Base-by-base conservation (phyloP, 352 stramenopile species). In the Pythium aristosporum region DNA sequence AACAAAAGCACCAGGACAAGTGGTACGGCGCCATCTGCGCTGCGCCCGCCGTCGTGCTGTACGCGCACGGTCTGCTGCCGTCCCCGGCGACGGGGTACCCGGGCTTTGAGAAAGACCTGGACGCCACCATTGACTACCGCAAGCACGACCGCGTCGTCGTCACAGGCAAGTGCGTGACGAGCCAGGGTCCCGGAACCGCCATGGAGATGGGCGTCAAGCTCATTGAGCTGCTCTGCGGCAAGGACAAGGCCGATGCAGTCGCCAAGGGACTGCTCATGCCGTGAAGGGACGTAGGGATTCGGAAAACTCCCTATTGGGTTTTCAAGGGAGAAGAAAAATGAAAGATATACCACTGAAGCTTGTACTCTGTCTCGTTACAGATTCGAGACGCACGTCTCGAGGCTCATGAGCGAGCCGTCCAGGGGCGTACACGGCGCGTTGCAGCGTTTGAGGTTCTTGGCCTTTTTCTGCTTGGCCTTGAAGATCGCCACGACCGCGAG, bases 131-230 rank as follows among this genome's bases (percentile, higher is more conserved):
- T 39, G 63, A 79, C 49, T 92, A 75, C 63, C 70, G 66, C 20
- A 66, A 74, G 49, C 48, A 79, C 47, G 72, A 87, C 16, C 72
- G 73, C 20, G 80, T 94, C 23, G 80, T 94, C 28, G 80, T 92
- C 20, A 77, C 82, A 7, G 78, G 68, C 63, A 85, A 89, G 50
- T 94, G 85, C 48, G 66, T 94, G 56, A 94, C 83, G 23, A 94
- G 85, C 59, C 81, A 85, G 65, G 85, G 85, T 0, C 85, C 85
- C 10, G 85, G 72, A 5, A 94, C 85, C 15, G 80, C 85, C 18
- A 94, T 94, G 83, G 79, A 79, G 21, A 91, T 94, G 80, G 83
- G 80, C 8, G 69, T 94, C 43, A 91, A 91, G 72, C 79, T 94
- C 30, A 82, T 94, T 46, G 81, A 91, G 66, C 61, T 92, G 49